A percentile compares a stretch with the other conserved stretches of the same genome.
Evolutionary conservation across 2,329 filamentous ascomycete species (phyloP).

Genomic region (Microcyclosporella mali): DNA sequence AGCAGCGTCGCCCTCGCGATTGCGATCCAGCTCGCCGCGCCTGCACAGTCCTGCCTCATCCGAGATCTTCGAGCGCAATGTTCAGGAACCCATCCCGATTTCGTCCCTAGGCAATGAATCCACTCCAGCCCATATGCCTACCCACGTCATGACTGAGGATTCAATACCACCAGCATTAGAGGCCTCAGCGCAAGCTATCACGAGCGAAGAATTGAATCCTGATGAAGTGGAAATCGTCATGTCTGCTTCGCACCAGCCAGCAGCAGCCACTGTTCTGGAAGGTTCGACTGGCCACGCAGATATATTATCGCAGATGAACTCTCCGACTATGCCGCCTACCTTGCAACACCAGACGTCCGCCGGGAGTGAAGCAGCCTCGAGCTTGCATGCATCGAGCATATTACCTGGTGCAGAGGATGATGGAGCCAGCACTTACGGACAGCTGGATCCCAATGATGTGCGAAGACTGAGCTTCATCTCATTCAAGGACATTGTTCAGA

Average conservation of each 20-base stretch:
- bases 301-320: constrained; percentile 18
- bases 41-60: constrained; percentile 69
- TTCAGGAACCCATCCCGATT: constrained; percentile 59
- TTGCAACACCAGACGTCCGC: constrained; percentile 17
- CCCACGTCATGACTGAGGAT: constrained; percentile 90
- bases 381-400: constrained; percentile 78
- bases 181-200: constrained; percentile 86
- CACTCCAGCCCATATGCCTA: constrained; percentile 74
- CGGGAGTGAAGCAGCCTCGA: constrained; percentile 49
- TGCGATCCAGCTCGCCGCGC: constrained; percentile 64
- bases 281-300: constrained; percentile 26
- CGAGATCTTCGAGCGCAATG: constrained; percentile 87
- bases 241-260: constrained; percentile 75
- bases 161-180: constrained; percentile 87
- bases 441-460: constrained; percentile 70
- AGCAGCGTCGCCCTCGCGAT: constrained; percentile 36
- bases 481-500: constrained; percentile 90
- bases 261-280: constrained; percentile 55
- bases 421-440: constrained; percentile 66
- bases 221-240: constrained; percentile 91
- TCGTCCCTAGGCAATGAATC: constrained; percentile 58
- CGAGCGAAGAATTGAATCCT: constrained; percentile 74
- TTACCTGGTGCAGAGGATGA: constrained; percentile 58
- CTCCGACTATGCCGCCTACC: constrained; percentile 6
- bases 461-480: constrained; percentile 89